These are phyloP conservation scores for Didymella lethalis DNA, from an alignment of 2,329 filamentous ascomycete genomes.

Conservation along the genomic window DNA sequence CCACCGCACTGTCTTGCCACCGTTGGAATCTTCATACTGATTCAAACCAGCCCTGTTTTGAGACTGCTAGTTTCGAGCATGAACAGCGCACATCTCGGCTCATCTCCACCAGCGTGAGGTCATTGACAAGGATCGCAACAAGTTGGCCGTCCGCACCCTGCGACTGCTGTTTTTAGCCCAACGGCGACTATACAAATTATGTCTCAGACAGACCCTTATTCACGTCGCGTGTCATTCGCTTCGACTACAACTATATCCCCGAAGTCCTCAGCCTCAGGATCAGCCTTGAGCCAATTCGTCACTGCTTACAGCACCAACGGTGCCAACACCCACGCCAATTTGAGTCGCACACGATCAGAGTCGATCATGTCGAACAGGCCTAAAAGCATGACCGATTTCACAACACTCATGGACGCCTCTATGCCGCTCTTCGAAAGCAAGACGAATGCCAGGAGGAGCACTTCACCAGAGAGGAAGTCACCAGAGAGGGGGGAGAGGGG, in stretches of 20 bases:
- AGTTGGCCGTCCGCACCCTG: conserved; percentile 30
- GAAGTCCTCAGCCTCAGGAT: background rate
- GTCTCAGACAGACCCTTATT: conserved; percentile 13
- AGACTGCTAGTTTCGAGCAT: conserved; percentile 6
- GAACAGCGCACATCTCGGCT: conserved; percentile 20
- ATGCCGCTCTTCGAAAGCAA: conserved; percentile 36
- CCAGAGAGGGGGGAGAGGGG: conserved; percentile 26
- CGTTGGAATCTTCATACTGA: background rate
- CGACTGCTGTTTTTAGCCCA: conserved; percentile 24
- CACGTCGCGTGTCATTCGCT: conserved; percentile 21
- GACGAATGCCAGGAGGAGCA: conserved; percentile 31
- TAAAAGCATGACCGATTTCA: conserved; percentile 49
- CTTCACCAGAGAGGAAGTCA: conserved; percentile 36
- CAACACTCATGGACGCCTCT: conserved; percentile 41
- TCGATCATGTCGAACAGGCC: conserved; percentile 28
- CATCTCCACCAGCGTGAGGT: conserved; percentile 38
- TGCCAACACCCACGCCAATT: conserved; percentile 10
- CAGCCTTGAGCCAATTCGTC: background rate
- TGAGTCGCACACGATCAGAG: conserved; percentile 13
- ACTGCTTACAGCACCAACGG: background rate
- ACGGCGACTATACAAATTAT: conserved; percentile 18
- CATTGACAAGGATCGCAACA: conserved; percentile 46
- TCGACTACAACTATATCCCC: conserved; percentile 12
- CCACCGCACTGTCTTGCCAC: conserved; percentile 9
- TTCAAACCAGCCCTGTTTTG: conserved; percentile 4